These are phyloP conservation scores for Ceratocystiopsis minuta DNA, from an alignment of 2,329 filamentous ascomycete genomes.

Conservation along the genomic window DNA sequence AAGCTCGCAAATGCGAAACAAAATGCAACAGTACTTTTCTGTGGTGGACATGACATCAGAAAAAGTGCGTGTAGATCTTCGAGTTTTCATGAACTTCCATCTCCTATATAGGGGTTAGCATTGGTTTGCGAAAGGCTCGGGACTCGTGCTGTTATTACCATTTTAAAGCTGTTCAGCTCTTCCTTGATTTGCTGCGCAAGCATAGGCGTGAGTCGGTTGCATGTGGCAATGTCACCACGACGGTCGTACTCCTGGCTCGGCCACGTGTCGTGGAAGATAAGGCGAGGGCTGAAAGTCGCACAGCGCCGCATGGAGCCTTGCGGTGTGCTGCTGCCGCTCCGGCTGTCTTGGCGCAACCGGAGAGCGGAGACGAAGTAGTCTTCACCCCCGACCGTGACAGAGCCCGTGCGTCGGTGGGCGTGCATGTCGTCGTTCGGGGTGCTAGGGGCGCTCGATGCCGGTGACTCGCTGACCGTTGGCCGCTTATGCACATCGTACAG, in stretches of 20 bases:
- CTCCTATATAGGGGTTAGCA: conserved; percentile 39
- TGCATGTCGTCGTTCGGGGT: conserved; percentile 67
- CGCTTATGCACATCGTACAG: conserved; percentile 40
- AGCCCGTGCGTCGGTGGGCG: conserved; percentile 47
- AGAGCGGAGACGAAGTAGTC: conserved; percentile 78
- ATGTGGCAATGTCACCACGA: conserved; percentile 88
- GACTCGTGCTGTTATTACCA: conserved; percentile 43
- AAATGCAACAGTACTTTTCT: conserved; percentile 3
- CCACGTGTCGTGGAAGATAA: conserved; percentile 94
- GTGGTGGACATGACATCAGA: conserved; percentile 38
- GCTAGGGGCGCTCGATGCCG: conserved; percentile 69
- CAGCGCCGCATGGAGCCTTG: conserved; percentile 44
- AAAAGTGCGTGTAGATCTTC: conserved; percentile 99
- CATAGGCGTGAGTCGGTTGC: conserved; percentile 92
- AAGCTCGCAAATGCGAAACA: conserved; percentile 8
- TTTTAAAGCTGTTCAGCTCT: conserved; percentile 98
- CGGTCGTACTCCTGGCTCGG: conserved; percentile 90
- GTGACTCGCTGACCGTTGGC: conserved; percentile 54
- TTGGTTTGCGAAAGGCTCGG: conserved; percentile 1
- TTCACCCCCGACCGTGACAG: conserved; percentile 58
- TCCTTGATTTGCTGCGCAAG: conserved; percentile 98
- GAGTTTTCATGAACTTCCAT: conserved; percentile 99
- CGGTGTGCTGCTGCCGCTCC: conserved; percentile 66
- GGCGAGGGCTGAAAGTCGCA: conserved; percentile 72
- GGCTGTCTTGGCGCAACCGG: conserved; percentile 55